Conservation (phyloP, 495 filamentous ascomycete genomes). For the Penicillium maclennaniae region DNA sequence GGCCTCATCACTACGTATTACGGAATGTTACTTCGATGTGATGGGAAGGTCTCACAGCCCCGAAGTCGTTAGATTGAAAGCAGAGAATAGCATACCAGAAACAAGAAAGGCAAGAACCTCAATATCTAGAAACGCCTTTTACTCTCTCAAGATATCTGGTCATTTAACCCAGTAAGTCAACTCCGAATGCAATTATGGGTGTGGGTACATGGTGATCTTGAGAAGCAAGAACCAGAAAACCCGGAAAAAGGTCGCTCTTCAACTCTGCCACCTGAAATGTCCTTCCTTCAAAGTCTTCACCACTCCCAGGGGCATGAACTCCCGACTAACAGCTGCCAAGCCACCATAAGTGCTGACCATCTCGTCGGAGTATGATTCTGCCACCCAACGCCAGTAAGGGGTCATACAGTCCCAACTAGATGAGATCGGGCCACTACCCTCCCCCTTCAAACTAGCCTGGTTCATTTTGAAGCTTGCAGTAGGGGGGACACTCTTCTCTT, state of each 20-base stretch:
- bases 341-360: constrained; percentile 59
- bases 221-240: not conserved
- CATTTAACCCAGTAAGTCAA: too few species aligned
- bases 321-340: constrained; percentile 58
- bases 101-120: too few species aligned
- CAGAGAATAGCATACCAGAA: too few species aligned
- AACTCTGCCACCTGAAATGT: constrained; percentile 57
- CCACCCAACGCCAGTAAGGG: constrained; percentile 61
- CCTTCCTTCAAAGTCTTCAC: constrained; percentile 58
- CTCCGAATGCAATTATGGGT: too few species aligned
- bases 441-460: constrained; percentile 22
- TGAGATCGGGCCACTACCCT: constrained; percentile 20
- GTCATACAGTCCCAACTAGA: constrained; percentile 41
- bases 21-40: too few species aligned
- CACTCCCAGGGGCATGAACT: constrained; percentile 61
- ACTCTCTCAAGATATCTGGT: too few species aligned
- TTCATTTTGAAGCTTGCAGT: constrained; percentile 25
- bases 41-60: too few species aligned
- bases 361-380: constrained; percentile 54
- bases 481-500: constrained; percentile 29
- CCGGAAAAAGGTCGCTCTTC: not conserved
- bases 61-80: too few species aligned
- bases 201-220: too few species aligned
- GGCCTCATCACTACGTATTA: too few species aligned
- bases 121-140: too few species aligned